Base-by-base conservation (phyloP, 148 eudicot species). In the Oxyria digyna region DNA sequence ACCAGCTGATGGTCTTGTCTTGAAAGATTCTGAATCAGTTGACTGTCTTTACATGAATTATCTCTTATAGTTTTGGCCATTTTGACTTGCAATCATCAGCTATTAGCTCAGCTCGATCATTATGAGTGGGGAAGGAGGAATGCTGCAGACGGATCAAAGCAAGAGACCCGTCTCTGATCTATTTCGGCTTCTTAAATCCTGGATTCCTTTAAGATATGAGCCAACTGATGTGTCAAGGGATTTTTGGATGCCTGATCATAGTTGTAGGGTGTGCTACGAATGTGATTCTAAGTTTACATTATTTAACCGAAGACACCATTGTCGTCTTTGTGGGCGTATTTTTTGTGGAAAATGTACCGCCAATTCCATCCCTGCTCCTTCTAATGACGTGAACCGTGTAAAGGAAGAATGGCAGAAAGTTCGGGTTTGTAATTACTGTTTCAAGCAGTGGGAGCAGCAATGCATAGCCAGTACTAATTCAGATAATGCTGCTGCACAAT, bases 201-300 rank as follows among this genome's bases (percentile, higher is more conserved):
- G 92, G 97, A 78, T 94, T 74, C 89, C 86, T 48, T 82, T 89
- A 85, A 77, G 82, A 67, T 68, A 82, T 9, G 87, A 82, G 57
- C 85, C 88, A 1, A 81, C 85, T 67, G 77, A 88, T 75, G 87
- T 85, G 73, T 90, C 97, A 0, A 85, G 87, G 84, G 88, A 85
- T 79, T 94, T 94, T 75, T 94, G 99, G 99, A 94, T 94, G 99
- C 97, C 97, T 49, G 97, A 94, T 74, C 70, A 88, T 71, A 87
- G 92, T 73, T 94, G 99, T 71, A 81, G 92, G 76, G 97, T 88
- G 18, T 94, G 99, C 72, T 94, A 94, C 74, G 97, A 94, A 48
- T 94, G 99, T 74, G 99, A 94, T 69, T 69, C 87, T n/a, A 85
- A 81, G 68, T 94, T 94, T 67, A 90, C 86, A 6, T 42, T 90